Percentiles rank a stretch among this genome's conserved stretches.
Evolutionary conservation across 345 rosid genomes (phyloP).

Genomic region (Lepidium didymum): DNA sequence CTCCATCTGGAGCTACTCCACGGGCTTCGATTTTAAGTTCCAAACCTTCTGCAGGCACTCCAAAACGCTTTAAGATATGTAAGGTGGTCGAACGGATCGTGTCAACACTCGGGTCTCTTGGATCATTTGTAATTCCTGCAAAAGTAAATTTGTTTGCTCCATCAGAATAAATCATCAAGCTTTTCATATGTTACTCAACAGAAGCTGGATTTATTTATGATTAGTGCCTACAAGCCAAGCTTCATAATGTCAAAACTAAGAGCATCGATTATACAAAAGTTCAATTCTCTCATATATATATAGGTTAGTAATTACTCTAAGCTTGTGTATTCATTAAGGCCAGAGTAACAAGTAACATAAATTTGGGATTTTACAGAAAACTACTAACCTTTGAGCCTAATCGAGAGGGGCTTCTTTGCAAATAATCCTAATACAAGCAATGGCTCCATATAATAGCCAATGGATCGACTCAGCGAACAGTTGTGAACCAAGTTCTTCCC

Average conservation of each 20-base stretch:
- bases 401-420: constrained; percentile 52
- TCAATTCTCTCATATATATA: background rate
- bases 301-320: background rate
- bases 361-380: background rate
- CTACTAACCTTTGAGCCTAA: constrained; percentile 62
- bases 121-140: constrained; percentile 81
- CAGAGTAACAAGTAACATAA: background rate
- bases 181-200: background rate
- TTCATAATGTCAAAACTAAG: background rate
- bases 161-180: background rate
- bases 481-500: constrained; percentile 63
- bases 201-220: background rate
- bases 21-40: constrained; percentile 67
- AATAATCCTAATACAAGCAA: constrained; percentile 70
- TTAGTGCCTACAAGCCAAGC: background rate
- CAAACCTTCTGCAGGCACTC: constrained; percentile 75
- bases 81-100: constrained; percentile 67
- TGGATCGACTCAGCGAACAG: constrained; percentile 67
- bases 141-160: background rate
- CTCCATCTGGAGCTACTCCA: constrained; percentile 76
- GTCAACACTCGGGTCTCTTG: constrained; percentile 74
- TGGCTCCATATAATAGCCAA: constrained; percentile 88
- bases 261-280: background rate
- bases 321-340: background rate
- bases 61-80: constrained; percentile 37